These are phyloP conservation scores for Coffea canephora DNA, from an alignment of 257 asterid species.

Conservation along the genomic window DNA sequence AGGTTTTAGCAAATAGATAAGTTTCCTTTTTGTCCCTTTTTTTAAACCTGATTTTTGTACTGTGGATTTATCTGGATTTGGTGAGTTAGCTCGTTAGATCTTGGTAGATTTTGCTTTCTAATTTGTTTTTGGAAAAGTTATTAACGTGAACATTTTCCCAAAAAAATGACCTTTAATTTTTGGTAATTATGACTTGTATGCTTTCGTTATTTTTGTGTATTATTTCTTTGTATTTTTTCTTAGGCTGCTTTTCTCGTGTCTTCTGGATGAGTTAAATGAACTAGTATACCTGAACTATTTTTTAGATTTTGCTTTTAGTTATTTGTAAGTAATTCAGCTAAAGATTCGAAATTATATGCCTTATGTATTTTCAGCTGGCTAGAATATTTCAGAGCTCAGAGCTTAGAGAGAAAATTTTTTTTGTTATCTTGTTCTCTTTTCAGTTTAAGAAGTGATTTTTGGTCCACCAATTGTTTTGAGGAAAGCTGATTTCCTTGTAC, in stretches of 20 bases:
- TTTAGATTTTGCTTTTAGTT: not conserved
- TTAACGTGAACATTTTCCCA: not conserved
- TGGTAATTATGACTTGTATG: not conserved
- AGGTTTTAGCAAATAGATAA: not conserved
- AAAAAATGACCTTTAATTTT: not conserved
- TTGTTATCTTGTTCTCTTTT: not conserved
- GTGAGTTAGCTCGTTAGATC: slow-evolving; percentile 9
- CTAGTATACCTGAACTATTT: not conserved
- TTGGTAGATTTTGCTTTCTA: not conserved
- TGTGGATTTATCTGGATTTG: not conserved
- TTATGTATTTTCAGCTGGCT: not conserved
- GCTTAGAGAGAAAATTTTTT: not conserved
- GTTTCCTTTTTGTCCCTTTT: not conserved
- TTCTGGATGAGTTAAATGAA: not conserved
- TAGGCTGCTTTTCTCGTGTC: not conserved
- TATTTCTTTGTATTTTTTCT: not conserved
- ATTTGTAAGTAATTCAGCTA: not conserved
- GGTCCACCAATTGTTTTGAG: not conserved
- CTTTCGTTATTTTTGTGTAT: not conserved
- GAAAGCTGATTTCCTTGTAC: not conserved
- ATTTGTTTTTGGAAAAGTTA: not conserved
- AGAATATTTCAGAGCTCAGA: not conserved
- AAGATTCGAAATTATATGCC: not conserved
- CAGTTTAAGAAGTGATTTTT: not conserved
- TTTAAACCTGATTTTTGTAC: too few species aligned